Base-by-base conservation (phyloP, 2,329 filamentous ascomycete genomes). In the Xylariaceae sp. region DNA sequence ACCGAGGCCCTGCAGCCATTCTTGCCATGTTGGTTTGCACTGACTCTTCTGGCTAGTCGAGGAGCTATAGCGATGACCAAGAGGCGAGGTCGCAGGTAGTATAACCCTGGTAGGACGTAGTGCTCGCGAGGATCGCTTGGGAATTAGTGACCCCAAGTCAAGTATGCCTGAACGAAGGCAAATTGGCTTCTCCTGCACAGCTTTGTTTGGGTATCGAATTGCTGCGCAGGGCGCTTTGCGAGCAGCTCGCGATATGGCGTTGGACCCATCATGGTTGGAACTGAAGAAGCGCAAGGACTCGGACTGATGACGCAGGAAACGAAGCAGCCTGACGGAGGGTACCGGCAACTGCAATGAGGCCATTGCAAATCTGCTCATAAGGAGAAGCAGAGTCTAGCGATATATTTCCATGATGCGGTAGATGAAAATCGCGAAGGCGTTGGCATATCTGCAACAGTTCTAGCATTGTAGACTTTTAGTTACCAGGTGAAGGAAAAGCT, bases 221-320 rank as follows among this genome's bases (percentile, higher is more conserved):
- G 53, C 51, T 38, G 55, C 41, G 52, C 54, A 57, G 34, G 52
- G 41, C 11, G 42, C 29, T 31, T 35, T 52, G 17, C 48, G 51
- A 19, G 51, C 19, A 8, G 40, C 30, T 9, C 47, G 47, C 11
- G 42, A 38, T 29, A 48, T 15, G 16, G 34, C 39, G n/a, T 37
- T 12, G 3, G 44, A 38, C 7, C 40, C 29, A 8, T 42, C 45
- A 42, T 61, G 57, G 54, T 66, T 70, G 40, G 66, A 59, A 41
- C 59, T 67, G 61, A 76, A 73, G 54, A 78, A 75, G 48, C 66
- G 69, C 34, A 76, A 58, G 41, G 71, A 70, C 53, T 85, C 76
- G 50, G 85, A 80, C 62, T 90, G 87, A 40, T 72, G 78, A 51
- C 80, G 81, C 49, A 93, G 73, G 62, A 87, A 91, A 52, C 81